Evolutionary conservation across 805 yeast genomes (phyloP), one percentile per base, ranked within the genome.

Genomic region (Candida saitoana): DNA sequence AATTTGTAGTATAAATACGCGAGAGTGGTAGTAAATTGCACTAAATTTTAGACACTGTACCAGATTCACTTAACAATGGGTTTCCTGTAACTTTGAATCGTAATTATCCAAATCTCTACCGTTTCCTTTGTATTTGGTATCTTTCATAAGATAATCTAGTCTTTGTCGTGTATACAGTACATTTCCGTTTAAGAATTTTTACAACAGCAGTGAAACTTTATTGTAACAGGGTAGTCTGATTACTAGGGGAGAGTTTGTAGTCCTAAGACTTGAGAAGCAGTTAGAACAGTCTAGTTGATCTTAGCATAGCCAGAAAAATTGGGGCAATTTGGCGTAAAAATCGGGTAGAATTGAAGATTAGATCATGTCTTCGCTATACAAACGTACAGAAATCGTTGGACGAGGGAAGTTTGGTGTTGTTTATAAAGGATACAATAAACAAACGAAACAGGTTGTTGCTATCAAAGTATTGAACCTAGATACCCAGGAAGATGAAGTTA

Each of bases 401-500:
- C 76, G 95, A 44, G 99, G 99, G 17, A 93, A 89, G 67, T 93
- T 93, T 63, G 99, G 99, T 36, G 83, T 90, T 18, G 99, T 93
- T 3, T 93, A 91, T 63, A 90, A 89, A 60, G 99, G 96, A 16
- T 68, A 75, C 40, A 77, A 83, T 54, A 63, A 76, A 31, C 76
- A 77, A 43, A 83, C 95, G 5, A 81, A 80, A 49, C 83, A 82
- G 49, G 78, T 87, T 1, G 91, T 87, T 43, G 99, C 99, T 19
- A 89, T 93, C 58, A 93, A 93, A 59, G 93, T 91, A 8, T 71
- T 93, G 47, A 89, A 91, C 57, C 70, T 93, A 43, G 99, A 93
- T 60, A 87, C 96, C 0, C 87, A 84, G 32, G 89, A 87, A 47
- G 97, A 93, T 52, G 99, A 95, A 48, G 96, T 93, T 24, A 81